Evolutionary conservation across 2,329 filamentous ascomycete genomes (phyloP).

Genomic region (Paraphaeosphaeria minitans): DNA sequence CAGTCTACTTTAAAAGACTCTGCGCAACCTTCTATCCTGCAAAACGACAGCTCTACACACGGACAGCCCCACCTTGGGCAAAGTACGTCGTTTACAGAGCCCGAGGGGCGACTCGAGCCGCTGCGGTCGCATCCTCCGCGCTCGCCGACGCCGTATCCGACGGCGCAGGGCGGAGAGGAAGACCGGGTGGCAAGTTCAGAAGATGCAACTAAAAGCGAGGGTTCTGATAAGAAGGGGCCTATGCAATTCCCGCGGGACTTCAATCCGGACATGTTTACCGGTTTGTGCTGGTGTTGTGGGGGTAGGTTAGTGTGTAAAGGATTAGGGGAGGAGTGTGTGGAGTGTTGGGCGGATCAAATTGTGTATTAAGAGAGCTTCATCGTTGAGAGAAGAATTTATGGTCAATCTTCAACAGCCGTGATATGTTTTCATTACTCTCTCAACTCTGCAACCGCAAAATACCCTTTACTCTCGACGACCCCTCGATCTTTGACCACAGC

Average conservation of each 20-base stretch:
- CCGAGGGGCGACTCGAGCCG: background rate
- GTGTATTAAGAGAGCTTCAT: background rate
- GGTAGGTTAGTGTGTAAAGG: background rate
- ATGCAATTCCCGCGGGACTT: background rate
- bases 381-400: background rate
- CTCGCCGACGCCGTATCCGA: background rate
- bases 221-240: background rate
- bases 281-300: conserved; percentile 1
- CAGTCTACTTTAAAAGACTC: background rate
- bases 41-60: background rate
- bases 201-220: background rate
- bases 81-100: background rate
- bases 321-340: background rate
- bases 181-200: background rate
- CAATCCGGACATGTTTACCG: background rate
- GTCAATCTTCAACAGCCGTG: background rate
- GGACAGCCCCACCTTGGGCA: background rate
- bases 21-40: background rate
- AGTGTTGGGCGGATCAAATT: background rate
- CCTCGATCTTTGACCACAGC: conserved; percentile 92
- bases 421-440: background rate
- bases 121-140: background rate
- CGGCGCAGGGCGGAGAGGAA: background rate
- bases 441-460: conserved; percentile 85
- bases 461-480: conserved; percentile 98